A percentile compares a stretch with the other conserved stretches of the same genome.
Evolutionary conservation across 768 basidiomycete genomes (phyloP).

Genomic region (Hericium coralloides): DNA sequence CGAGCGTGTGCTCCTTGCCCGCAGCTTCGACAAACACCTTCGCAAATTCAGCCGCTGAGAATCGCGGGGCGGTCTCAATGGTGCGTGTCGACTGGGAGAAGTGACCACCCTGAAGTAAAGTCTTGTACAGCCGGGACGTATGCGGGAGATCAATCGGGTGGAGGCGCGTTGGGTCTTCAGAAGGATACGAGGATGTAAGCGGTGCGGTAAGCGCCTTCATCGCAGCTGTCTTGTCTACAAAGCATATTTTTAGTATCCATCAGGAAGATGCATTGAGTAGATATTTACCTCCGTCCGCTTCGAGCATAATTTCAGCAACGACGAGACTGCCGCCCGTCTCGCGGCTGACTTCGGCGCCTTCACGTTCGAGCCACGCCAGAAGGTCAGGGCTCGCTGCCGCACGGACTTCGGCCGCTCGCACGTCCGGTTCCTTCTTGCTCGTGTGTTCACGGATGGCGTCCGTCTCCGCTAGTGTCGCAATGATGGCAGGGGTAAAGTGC

Average conservation of each 20-base stretch:
- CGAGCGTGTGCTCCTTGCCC: conserved; percentile 39
- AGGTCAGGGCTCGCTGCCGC: conserved; percentile 67
- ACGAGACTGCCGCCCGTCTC: conserved; percentile 79
- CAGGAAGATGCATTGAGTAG: not conserved
- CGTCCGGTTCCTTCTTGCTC: conserved; percentile 69
- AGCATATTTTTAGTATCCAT: too few relatives aligned
- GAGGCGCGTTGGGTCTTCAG: conserved; percentile 34
- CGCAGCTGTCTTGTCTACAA: conserved; percentile 60
- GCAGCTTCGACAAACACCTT: conserved; percentile 44
- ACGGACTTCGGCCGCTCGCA: conserved; percentile 63
- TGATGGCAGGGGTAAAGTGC: conserved; percentile 82
- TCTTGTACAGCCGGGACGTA: conserved; percentile 79
- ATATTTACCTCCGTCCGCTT: conserved; percentile 70
- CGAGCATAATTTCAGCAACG: conserved; percentile 75
- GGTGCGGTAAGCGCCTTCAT: conserved; percentile 51
- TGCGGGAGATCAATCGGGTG: conserved; percentile 81
- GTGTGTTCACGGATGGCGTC: conserved; percentile 60
- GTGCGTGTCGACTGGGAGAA: conserved; percentile 55
- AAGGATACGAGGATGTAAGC: conserved; percentile 48
- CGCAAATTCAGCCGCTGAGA: conserved; percentile 56
- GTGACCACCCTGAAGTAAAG: conserved; percentile 85
- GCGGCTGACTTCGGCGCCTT: conserved; percentile 50
- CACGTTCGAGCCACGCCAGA: conserved; percentile 57
- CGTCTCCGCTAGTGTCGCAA: conserved; percentile 61
- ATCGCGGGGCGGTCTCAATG: conserved; percentile 43